Evolutionary conservation across 2,329 filamentous ascomycete genomes (phyloP).

Genomic region (Pseudocercospora fuligena): DNA sequence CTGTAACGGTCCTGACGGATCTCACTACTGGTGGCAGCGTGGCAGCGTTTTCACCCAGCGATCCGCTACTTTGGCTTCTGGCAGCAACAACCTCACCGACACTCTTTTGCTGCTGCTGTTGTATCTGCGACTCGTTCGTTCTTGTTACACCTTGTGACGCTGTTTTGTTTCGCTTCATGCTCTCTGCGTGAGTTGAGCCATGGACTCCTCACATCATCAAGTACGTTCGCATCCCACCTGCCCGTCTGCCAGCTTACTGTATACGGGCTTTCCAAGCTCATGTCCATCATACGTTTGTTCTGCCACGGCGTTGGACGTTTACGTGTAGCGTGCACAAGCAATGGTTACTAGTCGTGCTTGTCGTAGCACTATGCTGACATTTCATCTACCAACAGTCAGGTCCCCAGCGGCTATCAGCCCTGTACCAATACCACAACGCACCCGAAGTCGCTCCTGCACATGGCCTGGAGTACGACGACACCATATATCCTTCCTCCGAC

Average conservation of each 20-base stretch:
- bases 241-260: background rate
- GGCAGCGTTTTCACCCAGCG: background rate
- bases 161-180: background rate
- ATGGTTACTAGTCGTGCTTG: background rate
- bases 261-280: too few relatives aligned
- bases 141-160: background rate
- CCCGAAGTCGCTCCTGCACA: constrained; percentile 46
- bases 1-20: background rate
- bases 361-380: constrained; percentile 21
- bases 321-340: background rate
- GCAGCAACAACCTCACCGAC: constrained; percentile 1
- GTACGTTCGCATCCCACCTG: constrained; percentile 14
- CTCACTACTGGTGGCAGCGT: background rate
- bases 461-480: constrained; percentile 46
- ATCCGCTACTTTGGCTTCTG: background rate
- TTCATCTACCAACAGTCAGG: constrained; percentile 23
- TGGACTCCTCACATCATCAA: constrained; percentile 24
- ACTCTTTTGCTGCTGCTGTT: background rate
- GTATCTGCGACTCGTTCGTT: background rate
- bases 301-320: background rate
- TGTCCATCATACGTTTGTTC: too few relatives aligned
- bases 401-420: constrained; percentile 40
- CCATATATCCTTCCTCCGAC: constrained; percentile 42
- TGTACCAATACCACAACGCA: constrained; percentile 48
- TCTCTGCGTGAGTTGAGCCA: constrained; percentile 19